phyloP scores from a whole-genome alignment of 2,329 filamentous ascomycete species.

The Teratosphaeria nubilosa region DNA sequence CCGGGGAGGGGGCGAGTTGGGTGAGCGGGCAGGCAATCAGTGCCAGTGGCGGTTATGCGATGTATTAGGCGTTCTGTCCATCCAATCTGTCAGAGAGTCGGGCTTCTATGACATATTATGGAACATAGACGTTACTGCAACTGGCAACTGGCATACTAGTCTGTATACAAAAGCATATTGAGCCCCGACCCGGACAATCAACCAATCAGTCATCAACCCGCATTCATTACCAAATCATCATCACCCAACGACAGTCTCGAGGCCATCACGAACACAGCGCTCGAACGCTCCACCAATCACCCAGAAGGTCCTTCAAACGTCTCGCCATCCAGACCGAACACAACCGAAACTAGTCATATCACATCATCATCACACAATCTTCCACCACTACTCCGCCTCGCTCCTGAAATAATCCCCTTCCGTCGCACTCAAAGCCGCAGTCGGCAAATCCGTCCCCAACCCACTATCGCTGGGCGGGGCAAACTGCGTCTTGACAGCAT shows the following conservation, averaged over 20 bases:
- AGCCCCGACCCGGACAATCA: neutral
- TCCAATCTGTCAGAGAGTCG: neutral
- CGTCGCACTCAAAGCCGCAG: constrained; percentile 14
- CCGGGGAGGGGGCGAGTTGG: constrained; percentile 27
- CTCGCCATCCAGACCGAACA: neutral
- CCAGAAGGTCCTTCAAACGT: neutral
- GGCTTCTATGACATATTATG: neutral
- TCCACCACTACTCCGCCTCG: neutral
- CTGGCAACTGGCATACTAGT: neutral
- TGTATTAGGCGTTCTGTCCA: constrained; percentile 8
- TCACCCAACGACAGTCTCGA: neutral
- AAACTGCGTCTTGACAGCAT: constrained; percentile 14
- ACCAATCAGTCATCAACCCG: neutral
- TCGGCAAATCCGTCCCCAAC: constrained; percentile 29
- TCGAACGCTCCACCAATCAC: constrained; percentile 1
- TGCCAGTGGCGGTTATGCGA: constrained; percentile 39
- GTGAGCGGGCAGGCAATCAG: constrained; percentile 43
- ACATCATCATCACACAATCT: neutral
- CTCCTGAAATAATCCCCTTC: constrained; percentile 13
- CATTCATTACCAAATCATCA: neutral
- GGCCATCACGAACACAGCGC: constrained; percentile 1
- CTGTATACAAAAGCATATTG: constrained; percentile 2
- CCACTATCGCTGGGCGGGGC: constrained; percentile 30
- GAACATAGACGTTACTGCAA: neutral
- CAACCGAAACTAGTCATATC: neutral